A percentile compares a stretch with the other conserved stretches of the same genome.
Evolutionary conservation across 2,329 filamentous ascomycete species (phyloP).

Genomic region (Phialophora macrospora): DNA sequence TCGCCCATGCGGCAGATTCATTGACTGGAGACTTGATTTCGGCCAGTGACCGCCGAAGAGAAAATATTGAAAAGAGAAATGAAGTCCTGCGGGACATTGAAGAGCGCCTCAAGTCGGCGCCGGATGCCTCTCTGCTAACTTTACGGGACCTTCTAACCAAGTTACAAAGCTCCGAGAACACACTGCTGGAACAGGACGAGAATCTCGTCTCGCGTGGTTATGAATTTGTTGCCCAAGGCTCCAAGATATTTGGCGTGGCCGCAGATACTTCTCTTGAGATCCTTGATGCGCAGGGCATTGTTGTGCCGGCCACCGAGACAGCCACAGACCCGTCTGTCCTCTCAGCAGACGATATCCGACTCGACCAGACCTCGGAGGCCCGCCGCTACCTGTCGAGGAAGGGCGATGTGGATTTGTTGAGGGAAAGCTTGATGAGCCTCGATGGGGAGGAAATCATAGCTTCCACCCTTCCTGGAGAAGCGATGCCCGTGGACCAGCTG

Average conservation of each 20-base stretch:
- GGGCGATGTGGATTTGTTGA: slow-evolving; percentile 21
- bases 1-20: background rate
- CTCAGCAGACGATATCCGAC: slow-evolving; percentile 17
- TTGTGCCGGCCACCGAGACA: background rate
- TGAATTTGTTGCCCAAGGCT: slow-evolving; percentile 2
- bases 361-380: slow-evolving; percentile 16
- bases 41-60: background rate
- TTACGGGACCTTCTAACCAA: slow-evolving; percentile 6
- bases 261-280: slow-evolving; percentile 11
- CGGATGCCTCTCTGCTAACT: background rate
- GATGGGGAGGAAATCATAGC: slow-evolving; percentile 8
- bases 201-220: slow-evolving; percentile 10
- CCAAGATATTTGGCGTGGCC: slow-evolving; percentile 17
- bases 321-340: slow-evolving; percentile 3
- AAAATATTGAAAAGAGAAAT: background rate
- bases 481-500: background rate
- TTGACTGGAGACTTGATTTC: background rate
- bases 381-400: slow-evolving; percentile 21
- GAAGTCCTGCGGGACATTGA: background rate
- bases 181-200: slow-evolving; percentile 11
- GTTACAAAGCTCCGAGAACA: slow-evolving; percentile 1
- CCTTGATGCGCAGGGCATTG: slow-evolving; percentile 16
- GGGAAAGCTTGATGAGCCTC: slow-evolving; percentile 9
- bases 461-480: background rate
- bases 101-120: background rate